A percentile compares a stretch with the other conserved stretches of the same genome.
Evolutionary conservation across 2,329 filamentous ascomycete genomes (phyloP).

Genomic region (Botrytis sinoallii): DNA sequence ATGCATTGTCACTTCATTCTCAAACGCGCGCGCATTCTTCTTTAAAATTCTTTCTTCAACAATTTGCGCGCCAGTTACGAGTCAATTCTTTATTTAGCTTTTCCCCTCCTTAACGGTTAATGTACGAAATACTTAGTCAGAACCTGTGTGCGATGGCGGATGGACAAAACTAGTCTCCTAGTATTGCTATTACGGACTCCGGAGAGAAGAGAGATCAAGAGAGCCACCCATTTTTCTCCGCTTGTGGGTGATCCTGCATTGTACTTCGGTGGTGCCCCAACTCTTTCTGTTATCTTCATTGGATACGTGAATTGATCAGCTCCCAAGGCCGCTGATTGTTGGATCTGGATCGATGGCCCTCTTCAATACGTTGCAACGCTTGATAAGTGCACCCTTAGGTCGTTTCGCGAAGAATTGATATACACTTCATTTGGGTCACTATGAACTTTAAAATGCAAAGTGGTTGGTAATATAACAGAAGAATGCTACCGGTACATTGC

Average conservation of each 20-base stretch:
- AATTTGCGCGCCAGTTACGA: neutral
- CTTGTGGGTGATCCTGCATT: neutral
- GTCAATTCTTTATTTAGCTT: neutral
- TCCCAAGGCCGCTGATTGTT: neutral
- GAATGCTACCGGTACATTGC: neutral
- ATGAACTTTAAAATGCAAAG: neutral
- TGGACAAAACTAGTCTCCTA: neutral
- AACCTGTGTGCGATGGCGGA: neutral
- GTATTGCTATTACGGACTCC: neutral
- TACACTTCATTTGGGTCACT: neutral
- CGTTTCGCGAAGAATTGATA: neutral
- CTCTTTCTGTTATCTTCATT: neutral
- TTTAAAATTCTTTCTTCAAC: neutral
- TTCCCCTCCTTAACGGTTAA: neutral
- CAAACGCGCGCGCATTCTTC: neutral
- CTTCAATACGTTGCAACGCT: neutral
- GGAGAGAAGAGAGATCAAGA: neutral
- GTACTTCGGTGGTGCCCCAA: no score
- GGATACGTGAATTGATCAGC: neutral
- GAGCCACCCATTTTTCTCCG: neutral
- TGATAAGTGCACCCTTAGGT: neutral
- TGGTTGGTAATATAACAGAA: neutral
- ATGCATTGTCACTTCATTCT: neutral
- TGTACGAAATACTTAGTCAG: conserved; percentile 3
- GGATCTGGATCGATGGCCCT: neutral